phyloP scores from a whole-genome alignment of 2,329 filamentous ascomycete species.

The Fusarium equiseti region DNA sequence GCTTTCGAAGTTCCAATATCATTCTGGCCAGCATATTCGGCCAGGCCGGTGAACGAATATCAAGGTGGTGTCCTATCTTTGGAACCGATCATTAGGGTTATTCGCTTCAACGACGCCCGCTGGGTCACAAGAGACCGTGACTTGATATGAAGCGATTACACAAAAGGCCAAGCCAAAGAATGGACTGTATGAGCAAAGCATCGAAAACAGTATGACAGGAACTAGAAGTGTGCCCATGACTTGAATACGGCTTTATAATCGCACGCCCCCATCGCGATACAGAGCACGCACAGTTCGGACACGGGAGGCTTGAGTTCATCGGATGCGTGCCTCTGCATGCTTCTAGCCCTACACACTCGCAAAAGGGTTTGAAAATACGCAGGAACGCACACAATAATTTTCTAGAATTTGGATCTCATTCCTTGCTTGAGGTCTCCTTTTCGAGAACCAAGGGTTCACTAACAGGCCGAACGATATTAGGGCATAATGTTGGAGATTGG shows the following conservation, averaged over 20 bases:
- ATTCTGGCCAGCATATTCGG: slow-evolving; percentile 13
- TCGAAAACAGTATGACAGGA: slow-evolving; percentile 43
- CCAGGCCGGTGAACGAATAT: slow-evolving; percentile 20
- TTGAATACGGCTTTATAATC: slow-evolving; percentile 32
- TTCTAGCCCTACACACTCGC: slow-evolving; percentile 38
- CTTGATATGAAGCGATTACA: slow-evolving; percentile 29
- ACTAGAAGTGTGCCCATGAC: slow-evolving; percentile 30
- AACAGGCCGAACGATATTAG: slow-evolving; percentile 29
- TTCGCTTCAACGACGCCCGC: slow-evolving; percentile 18
- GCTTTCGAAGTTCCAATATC: slow-evolving; percentile 19
- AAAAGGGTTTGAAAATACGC: slow-evolving; percentile 32
- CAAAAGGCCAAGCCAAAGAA: slow-evolving; percentile 30
- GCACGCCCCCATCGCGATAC: slow-evolving; percentile 41
- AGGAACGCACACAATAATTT: slow-evolving; percentile 40
- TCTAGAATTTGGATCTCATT: slow-evolving; percentile 29
- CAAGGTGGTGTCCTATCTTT: slow-evolving; percentile 30
- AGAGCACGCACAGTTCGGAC: slow-evolving; percentile 29
- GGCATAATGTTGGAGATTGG: slow-evolving; percentile 44
- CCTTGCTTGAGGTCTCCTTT: slow-evolving; percentile 42
- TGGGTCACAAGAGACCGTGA: slow-evolving; percentile 25
- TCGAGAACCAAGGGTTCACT: slow-evolving; percentile 29
- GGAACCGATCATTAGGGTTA: slow-evolving; percentile 37
- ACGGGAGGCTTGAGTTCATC: slow-evolving; percentile 40
- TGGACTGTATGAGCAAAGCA: slow-evolving; percentile 37
- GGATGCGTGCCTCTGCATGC: slow-evolving; percentile 30